Percentiles rank a stretch among this genome's conserved stretches.
Conservation (phyloP, 768 basidiomycete species). For the Exidia glandulosa region DNA sequence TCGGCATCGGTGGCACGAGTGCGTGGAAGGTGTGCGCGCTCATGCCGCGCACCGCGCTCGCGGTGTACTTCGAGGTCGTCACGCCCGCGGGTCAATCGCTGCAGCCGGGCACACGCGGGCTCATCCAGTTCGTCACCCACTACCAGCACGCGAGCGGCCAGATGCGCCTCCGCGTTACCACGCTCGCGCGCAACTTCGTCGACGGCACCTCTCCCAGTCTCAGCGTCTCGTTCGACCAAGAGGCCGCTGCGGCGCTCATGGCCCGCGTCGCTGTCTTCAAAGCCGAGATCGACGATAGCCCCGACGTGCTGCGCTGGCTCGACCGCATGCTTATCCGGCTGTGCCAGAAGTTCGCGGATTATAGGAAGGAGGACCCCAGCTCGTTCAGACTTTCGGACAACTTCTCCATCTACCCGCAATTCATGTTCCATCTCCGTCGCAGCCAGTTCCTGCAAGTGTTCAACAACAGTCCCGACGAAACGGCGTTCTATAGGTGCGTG, state of each 20-base stretch:
- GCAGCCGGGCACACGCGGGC: slow-evolving; percentile 78
- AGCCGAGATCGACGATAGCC: slow-evolving; percentile 95
- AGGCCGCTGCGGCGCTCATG: slow-evolving; percentile 96
- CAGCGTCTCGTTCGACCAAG: slow-evolving; percentile 92
- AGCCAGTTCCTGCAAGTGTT: slow-evolving; percentile 99
- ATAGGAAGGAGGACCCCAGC: slow-evolving; percentile 92
- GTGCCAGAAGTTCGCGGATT: slow-evolving; percentile 99
- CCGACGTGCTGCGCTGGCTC: slow-evolving; percentile 93
- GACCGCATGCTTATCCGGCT: slow-evolving; percentile 97
- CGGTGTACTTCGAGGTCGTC: slow-evolving; percentile 97
- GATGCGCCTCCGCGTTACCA: slow-evolving; percentile 91
- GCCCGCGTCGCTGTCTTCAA: slow-evolving; percentile 98
- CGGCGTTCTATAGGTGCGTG: slow-evolving; percentile 86
- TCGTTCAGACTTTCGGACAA: slow-evolving; percentile 90
- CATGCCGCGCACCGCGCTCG: slow-evolving; percentile 76
- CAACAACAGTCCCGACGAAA: slow-evolving; percentile 99
- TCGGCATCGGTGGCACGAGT: slow-evolving; percentile 96
- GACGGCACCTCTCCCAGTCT: slow-evolving; percentile 94
- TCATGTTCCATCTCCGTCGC: slow-evolving; percentile 98
- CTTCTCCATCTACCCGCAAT: slow-evolving; percentile 98
- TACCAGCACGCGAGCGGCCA: slow-evolving; percentile 98
- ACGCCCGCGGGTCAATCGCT: slow-evolving; percentile 92
- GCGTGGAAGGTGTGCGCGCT: slow-evolving; percentile 96
- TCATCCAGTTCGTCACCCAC: slow-evolving; percentile 97
- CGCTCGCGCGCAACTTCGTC: slow-evolving; percentile 93